Evolutionary conservation across 2,329 filamentous ascomycete genomes (phyloP).

Genomic region (Epichloe scottii): DNA sequence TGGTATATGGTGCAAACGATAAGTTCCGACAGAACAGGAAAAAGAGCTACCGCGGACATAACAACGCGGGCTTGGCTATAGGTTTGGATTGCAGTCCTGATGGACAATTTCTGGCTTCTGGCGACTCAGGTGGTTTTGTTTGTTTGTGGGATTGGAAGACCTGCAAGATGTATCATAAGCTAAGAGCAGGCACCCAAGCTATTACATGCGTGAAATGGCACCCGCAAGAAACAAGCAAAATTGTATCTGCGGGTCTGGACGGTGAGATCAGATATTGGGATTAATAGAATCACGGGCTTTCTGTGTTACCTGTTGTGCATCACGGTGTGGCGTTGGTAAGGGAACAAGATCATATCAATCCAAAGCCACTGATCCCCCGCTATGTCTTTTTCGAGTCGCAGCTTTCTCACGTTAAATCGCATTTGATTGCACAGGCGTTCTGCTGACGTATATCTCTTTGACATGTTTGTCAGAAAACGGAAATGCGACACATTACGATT

Average conservation of each 20-base stretch:
- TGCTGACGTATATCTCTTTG: too few relatives aligned
- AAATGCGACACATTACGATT: too few relatives aligned
- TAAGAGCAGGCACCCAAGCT: constrained; percentile 70
- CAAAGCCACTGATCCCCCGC: too few relatives aligned
- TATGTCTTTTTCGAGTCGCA: too few relatives aligned
- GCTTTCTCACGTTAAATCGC: too few relatives aligned
- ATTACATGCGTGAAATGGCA: constrained; percentile 90
- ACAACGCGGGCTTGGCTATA: constrained; percentile 87
- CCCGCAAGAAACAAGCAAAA: constrained; percentile 92
- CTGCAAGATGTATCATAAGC: constrained; percentile 97
- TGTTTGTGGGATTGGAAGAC: constrained; percentile 99
- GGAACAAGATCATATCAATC: background rate
- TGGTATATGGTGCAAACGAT: constrained; percentile 88
- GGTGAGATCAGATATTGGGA: constrained; percentile 91
- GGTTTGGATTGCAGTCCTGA: constrained; percentile 83
- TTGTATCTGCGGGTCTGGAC: constrained; percentile 80
- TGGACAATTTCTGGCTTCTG: constrained; percentile 78
- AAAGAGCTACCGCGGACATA: constrained; percentile 92
- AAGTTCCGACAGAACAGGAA: constrained; percentile 96
- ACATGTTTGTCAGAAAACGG: too few relatives aligned
- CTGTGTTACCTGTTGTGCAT: background rate
- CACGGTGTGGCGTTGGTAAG: background rate
- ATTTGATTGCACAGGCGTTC: too few relatives aligned
- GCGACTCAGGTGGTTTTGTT: constrained; percentile 78
- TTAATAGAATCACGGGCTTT: constrained; percentile 30